Evolutionary conservation across 345 rosid species (phyloP), one percentile per base, ranked within the genome.

Genomic region (Mallotus nudiflorus): DNA sequence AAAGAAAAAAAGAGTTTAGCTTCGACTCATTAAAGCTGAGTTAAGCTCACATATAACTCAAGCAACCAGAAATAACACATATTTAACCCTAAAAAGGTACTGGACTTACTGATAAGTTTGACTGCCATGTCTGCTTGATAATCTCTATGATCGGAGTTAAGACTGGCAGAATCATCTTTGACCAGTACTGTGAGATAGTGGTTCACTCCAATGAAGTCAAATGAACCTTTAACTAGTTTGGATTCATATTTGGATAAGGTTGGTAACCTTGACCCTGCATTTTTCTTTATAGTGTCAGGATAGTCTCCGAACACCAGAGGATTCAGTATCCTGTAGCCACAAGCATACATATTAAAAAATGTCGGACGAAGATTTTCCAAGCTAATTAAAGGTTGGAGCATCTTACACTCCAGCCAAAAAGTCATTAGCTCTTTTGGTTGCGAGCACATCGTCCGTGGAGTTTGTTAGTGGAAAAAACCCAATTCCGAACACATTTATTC

Each of bases 281-380:
- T 82, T 72, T 73, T 78, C 80, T 88, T 89, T 91, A 91, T 84
- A 49, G 18, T 73, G 33, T 79, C 75, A 0, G 98, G 97, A 73
- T 89, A 91, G 59, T 91, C 94, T 12, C 98, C 96, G 66, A 66
- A 84, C 39, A 84, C 73, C 80, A 91, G 59, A 15, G 94, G 96
- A 73, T 88, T 70, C 25, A 20, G 7, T 27, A 27, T 8, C 68
- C 68, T 64, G 68, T 52, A 18, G 52, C 40, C 25, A 50, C 19
- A 22, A 11, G 53, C 9, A 42, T 12, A 16, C 27, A 20, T 3
- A 2, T 6, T 11, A 9, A 40, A 24, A 33, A 12, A 29, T 57
- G 60, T 13, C 35, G 27, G 15, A 24, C 12, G 0, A 9, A 14
- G 35, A 16, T 12, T 4, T 14, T 33, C 19, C 3, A 44, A 22